phyloP scores from a whole-genome alignment of 2,329 filamentous ascomycete species.

The Ceratocystis cacaofunesta region DNA sequence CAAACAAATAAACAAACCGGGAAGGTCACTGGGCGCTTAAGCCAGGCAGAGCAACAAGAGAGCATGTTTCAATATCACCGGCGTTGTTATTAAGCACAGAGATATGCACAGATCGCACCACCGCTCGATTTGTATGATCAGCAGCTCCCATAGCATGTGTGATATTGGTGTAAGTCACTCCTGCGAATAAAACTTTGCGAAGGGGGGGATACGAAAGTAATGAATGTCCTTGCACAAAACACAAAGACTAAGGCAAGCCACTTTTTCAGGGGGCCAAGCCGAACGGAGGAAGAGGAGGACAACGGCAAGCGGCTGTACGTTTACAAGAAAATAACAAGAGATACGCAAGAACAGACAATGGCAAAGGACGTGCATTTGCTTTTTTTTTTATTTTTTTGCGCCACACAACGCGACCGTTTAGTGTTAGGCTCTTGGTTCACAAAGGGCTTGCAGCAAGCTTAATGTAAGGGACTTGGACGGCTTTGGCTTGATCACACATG shows the following conservation, averaged over 20 bases:
- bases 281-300: not conserved
- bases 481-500: too few relatives aligned
- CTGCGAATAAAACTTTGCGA: not conserved
- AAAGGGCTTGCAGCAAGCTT: not conserved
- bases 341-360: not conserved
- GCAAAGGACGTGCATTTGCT: not conserved
- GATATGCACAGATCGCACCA: not conserved
- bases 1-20: too few relatives aligned
- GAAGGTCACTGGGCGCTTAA: not conserved
- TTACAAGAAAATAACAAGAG: not conserved
- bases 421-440: not conserved
- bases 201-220: not conserved
- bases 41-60: not conserved
- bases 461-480: not conserved
- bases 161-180: not conserved
- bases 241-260: not conserved
- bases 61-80: not conserved
- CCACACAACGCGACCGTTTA: not conserved
- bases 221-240: constrained; percentile 1
- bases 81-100: not conserved
- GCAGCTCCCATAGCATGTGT: not conserved
- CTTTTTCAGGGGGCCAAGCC: not conserved
- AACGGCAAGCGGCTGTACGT: not conserved
- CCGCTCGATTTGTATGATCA: not conserved
- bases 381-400: not conserved